Evolutionary conservation across 2,329 filamentous ascomycete species (phyloP).

Genomic region (Aspergillus fumigatus): DNA sequence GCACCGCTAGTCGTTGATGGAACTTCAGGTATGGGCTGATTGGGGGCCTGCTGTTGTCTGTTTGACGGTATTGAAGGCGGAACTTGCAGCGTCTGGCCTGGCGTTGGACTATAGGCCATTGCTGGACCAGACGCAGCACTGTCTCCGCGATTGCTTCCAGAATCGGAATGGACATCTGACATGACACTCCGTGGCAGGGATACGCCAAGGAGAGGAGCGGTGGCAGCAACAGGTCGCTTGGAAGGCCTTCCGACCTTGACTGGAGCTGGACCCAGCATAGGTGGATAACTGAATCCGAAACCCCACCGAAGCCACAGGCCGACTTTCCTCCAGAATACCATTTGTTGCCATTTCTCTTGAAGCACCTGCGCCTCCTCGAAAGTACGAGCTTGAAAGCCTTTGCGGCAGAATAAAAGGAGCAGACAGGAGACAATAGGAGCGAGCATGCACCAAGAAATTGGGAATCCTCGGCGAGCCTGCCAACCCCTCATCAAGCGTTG

Average conservation of each 20-base stretch:
- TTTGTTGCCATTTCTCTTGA: constrained; percentile 22
- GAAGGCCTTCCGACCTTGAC: not conserved
- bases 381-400: constrained; percentile 25
- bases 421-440: constrained; percentile 19
- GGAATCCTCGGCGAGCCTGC: constrained; percentile 30
- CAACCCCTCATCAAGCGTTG: constrained; percentile 31
- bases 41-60: not conserved
- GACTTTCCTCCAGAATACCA: constrained; percentile 21
- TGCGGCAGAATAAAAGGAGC: constrained; percentile 22
- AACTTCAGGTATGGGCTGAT: not conserved
- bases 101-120: not conserved
- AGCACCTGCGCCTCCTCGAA: constrained; percentile 22
- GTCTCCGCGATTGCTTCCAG: not conserved
- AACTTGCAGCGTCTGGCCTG: not conserved
- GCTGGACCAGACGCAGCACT: constrained; percentile 4
- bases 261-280: constrained; percentile 25
- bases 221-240: not conserved
- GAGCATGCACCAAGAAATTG: constrained; percentile 25
- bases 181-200: constrained; percentile 3
- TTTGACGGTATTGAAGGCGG: not conserved
- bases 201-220: constrained; percentile 6
- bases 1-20: not conserved
- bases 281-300: constrained; percentile 27
- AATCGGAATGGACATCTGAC: not conserved
- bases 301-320: constrained; percentile 27